These are phyloP conservation scores for Adenanthera pavonina DNA, from an alignment of 306 rosid genomes.

Conservation along the genomic window DNA sequence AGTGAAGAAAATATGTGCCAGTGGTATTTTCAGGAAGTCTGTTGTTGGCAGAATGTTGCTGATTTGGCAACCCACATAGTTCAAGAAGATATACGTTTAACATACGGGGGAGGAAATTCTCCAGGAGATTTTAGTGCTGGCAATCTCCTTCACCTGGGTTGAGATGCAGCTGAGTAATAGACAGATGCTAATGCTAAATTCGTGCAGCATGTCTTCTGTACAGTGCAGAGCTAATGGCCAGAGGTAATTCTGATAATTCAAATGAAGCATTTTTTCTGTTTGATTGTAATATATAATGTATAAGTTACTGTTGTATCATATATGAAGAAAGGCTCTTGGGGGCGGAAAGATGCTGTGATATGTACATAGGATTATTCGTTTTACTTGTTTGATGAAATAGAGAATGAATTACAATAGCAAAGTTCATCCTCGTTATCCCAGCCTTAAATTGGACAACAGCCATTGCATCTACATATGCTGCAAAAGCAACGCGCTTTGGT, in stretches of 20 bases:
- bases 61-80: not conserved
- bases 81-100: constrained; percentile 19
- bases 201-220: constrained; percentile 42
- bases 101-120: constrained; percentile 33
- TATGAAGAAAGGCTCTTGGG: not conserved
- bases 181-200: constrained; percentile 28
- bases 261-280: not conserved
- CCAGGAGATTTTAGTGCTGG: constrained; percentile 38
- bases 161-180: constrained; percentile 39
- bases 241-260: constrained; percentile 38
- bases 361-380: constrained; percentile 30
- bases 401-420: not conserved
- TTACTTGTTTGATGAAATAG: constrained; percentile 3
- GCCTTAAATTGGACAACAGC: constrained; percentile 2
- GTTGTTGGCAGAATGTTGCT: not conserved
- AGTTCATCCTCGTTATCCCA: constrained; percentile 7
- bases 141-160: constrained; percentile 21
- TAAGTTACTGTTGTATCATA: constrained; percentile 33
- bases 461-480: too few species aligned
- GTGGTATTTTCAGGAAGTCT: constrained; percentile 12
- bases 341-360: constrained; percentile 16
- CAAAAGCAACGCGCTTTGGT: too few species aligned
- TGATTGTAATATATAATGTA: constrained; percentile 27
- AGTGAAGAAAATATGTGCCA: constrained; percentile 22
- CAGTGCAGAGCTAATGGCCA: constrained; percentile 35